Evolutionary conservation across 2,329 filamentous ascomycete genomes (phyloP), one percentile per base, ranked within the genome.

Genomic region (Myriangium duriaei): DNA sequence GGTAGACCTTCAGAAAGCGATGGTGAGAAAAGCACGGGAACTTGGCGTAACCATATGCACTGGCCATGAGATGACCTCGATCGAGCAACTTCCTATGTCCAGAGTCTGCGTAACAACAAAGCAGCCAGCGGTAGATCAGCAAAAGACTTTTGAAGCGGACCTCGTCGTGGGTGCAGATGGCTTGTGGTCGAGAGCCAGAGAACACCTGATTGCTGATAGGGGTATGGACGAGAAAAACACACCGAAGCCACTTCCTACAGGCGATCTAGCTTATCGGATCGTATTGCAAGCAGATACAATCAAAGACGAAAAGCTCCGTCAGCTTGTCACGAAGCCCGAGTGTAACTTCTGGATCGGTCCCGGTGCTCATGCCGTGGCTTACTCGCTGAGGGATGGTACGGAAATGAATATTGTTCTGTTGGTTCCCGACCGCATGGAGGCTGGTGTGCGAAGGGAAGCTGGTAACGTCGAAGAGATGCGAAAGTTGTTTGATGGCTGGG

Each of bases 341-440:
- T 64, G 69, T 9, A 65, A 74, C 45, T 74, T 78, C 50, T 82
- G 77, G 78, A 61, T 76, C 6, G 78, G 78, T 0, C 72, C 76
- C 0, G 62, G 63, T 1, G 63, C 70, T 2, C 76, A 82, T 48
- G 73, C 67, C 0, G 72, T 81, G 0, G 70, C 67, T 0, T 82
- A 81, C 52, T 72, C 72, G 1, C 51, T 82, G 35, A 64, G 73
- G 1, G 66, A 60, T 0, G 74, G 75, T 0, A 58, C 59, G 0
- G 67, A 76, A 61, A 77, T 72, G 45, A 82, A 82, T 41, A 65
- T 82, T 4, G 77, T 81, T 0, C 57, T 82, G 2, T 57, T 81
- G 1, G 68, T 73, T 7, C 78, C 79, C 0, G 78, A 82, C 49
- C 67, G 77, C 45, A 52, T 80, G 0, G 72, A 74, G 0, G 54